phyloP scores from a whole-genome alignment of 2,329 filamentous ascomycete genomes.

The Ophiostoma pallidulum region DNA sequence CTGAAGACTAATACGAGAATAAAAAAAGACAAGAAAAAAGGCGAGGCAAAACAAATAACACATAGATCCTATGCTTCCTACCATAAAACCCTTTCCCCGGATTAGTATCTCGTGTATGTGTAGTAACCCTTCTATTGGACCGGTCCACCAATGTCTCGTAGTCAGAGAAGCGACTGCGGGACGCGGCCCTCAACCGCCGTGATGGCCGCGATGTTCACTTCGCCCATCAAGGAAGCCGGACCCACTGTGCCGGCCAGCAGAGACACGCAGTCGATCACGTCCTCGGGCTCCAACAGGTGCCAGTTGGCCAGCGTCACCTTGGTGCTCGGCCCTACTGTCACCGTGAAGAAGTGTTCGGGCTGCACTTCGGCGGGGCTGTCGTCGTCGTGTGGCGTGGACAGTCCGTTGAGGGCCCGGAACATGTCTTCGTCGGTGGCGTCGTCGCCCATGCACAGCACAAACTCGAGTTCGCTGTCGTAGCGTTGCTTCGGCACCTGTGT shows the following conservation, averaged over 20 bases:
- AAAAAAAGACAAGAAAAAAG: not conserved
- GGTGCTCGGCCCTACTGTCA: slow-evolving; percentile 83
- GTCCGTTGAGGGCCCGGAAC: slow-evolving; percentile 70
- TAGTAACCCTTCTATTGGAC: not conserved
- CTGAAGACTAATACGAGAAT: not conserved
- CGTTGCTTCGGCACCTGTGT: slow-evolving; percentile 23
- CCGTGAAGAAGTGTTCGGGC: slow-evolving; percentile 68
- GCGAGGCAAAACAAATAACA: not conserved
- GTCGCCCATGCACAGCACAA: slow-evolving; percentile 85
- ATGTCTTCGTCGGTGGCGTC: slow-evolving; percentile 97
- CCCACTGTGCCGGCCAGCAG: slow-evolving; percentile 41
- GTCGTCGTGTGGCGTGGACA: slow-evolving; percentile 30
- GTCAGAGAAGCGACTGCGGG: slow-evolving; percentile 22
- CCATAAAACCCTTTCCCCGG: slow-evolving; percentile 3
- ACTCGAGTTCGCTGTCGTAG: slow-evolving; percentile 55
- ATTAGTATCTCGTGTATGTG: slow-evolving; percentile 6
- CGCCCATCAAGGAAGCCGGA: slow-evolving; percentile 29
- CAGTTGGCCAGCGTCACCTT: slow-evolving; percentile 87
- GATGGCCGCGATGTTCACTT: slow-evolving; percentile 47
- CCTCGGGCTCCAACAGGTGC: slow-evolving; percentile 79
- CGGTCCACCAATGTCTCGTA: not conserved
- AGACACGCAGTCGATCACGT: slow-evolving; percentile 65
- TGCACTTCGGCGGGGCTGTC: slow-evolving; percentile 41
- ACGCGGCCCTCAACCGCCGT: slow-evolving; percentile 45
- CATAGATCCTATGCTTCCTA: not conserved